Percentiles rank a stretch among this genome's conserved stretches.
phyloP scores from a whole-genome alignment of 1,284 basidiomycete genomes.

The Ustilago loliicola region DNA sequence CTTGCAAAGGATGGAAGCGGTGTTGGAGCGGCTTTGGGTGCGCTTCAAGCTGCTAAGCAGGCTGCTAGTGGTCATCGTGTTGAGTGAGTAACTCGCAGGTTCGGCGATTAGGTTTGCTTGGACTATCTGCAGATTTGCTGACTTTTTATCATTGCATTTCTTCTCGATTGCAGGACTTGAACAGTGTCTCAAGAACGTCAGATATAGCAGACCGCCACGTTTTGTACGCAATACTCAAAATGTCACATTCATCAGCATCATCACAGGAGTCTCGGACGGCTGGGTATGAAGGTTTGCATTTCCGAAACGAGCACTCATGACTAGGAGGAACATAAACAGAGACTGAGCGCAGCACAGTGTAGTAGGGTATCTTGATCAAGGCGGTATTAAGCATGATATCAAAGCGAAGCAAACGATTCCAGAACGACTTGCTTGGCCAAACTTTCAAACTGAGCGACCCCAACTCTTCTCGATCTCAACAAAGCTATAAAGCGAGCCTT shows the following conservation, averaged over 20 bases:
- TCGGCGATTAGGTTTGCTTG: not conserved
- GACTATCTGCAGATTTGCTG: not conserved
- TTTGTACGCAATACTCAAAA: not conserved
- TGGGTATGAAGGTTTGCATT: not conserved
- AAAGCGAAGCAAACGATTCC: not conserved
- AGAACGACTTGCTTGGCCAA: too few relatives aligned
- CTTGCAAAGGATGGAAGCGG: conserved; percentile 97
- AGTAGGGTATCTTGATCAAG: conserved; percentile 13
- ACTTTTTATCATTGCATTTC: not conserved
- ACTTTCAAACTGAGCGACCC: too few relatives aligned
- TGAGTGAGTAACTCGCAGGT: conserved; percentile 15
- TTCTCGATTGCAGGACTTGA: conserved; percentile 6
- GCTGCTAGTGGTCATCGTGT: conserved; percentile 54
- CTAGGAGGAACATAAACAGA: not conserved
- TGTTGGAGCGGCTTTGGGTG: conserved; percentile 76
- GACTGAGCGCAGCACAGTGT: not conserved
- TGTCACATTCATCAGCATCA: not conserved
- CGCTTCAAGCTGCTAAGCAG: conserved; percentile 60
- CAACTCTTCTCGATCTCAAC: conserved; percentile 52
- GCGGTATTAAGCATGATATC: not conserved
- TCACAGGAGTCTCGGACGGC: not conserved
- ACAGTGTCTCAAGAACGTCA: not conserved
- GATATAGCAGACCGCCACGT: not conserved
- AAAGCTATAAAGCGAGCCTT: conserved; percentile 48
- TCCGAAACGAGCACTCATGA: not conserved